Base-by-base conservation (phyloP, 352 stramenopile species). In the Phytophthora rubi region DNA sequence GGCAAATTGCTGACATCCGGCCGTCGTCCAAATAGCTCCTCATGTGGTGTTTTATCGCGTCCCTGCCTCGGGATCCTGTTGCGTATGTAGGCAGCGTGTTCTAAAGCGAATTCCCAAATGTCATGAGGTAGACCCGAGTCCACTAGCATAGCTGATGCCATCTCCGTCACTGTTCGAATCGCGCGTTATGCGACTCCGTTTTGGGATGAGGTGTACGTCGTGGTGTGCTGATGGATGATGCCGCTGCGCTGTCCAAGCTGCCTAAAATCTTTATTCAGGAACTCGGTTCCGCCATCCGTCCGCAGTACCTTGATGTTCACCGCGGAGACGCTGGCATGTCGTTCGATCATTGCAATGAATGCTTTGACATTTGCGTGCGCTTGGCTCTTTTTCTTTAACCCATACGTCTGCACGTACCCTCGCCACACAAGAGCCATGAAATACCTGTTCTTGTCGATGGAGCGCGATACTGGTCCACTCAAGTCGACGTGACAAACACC, bases 221-320 rank as follows among this genome's bases (percentile, higher is more conserved):
- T 56, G 3, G 53, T 58, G 44, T 62, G 53, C 18, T 57, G 58
- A 6, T 35, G 26, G 6, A 37, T 39, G 1, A 62, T 44, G 6
- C 52, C 61, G 7, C 26, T 8, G 1, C n/a, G 12, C 4, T 15
- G 3, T 1, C n/a, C 33, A 1, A 68, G 5, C 42, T 62, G 21
- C 1, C 42, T 32, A 16, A 62, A 57, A 18, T 62, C 53, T 15
- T 51, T 16, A 7, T 62, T 62, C 2, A 62, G 16, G 47, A 62
- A 68, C 16, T 62, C 61, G 0, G 61, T 68, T 18, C 42, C 61
- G 12, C 60, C 51, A 28, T 59, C 51, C 1, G 59, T 66, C 0
- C 59, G 48, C 2, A 66, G 10, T 3, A 52, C 21, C 13, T 44
- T 53, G 16, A 53, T 53, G 7, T 10, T 12, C 2, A 6, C 37